Percentiles rank a stretch among this genome's conserved stretches.
Conservation (phyloP, 306 rosid genomes). For the Abrus precatorius region DNA sequence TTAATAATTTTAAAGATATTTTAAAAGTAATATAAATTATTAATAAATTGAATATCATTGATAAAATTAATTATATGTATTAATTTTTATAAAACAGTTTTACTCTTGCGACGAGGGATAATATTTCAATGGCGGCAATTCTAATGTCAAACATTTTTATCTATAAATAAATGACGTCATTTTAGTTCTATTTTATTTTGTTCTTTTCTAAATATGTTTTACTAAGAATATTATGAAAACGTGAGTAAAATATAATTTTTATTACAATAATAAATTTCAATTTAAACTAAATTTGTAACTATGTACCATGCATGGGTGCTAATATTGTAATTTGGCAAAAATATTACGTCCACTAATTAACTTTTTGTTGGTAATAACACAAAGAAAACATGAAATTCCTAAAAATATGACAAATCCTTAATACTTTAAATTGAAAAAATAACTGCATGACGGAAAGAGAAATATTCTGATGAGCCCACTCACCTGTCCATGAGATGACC, state of each 20-base stretch:
- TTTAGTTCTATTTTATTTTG: no score
- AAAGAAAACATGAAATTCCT: background rate
- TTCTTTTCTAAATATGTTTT: background rate
- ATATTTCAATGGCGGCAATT: no score
- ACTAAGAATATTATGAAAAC: background rate
- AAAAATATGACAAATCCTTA: background rate
- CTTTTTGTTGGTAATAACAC: background rate
- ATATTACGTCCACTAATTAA: background rate
- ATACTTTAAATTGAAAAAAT: conserved; percentile 6
- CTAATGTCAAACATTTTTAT: no score
- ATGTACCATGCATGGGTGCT: background rate
- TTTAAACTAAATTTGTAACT: background rate
- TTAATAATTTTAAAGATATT: no score
- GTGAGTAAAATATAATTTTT: background rate
- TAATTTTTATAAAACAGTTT: no score
- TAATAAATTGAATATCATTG: no score
- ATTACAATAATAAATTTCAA: background rate
- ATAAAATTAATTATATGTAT: no score
- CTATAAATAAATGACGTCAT: no score
- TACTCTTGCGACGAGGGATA: no score
- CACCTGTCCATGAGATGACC: conserved; percentile 51
- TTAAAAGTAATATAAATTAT: no score
- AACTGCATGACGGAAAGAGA: background rate
- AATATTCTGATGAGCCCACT: conserved; percentile 46
- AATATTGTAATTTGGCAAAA: background rate